Base-by-base conservation (phyloP, 2,329 filamentous ascomycete genomes). In the Tympanopsis confertula region DNA sequence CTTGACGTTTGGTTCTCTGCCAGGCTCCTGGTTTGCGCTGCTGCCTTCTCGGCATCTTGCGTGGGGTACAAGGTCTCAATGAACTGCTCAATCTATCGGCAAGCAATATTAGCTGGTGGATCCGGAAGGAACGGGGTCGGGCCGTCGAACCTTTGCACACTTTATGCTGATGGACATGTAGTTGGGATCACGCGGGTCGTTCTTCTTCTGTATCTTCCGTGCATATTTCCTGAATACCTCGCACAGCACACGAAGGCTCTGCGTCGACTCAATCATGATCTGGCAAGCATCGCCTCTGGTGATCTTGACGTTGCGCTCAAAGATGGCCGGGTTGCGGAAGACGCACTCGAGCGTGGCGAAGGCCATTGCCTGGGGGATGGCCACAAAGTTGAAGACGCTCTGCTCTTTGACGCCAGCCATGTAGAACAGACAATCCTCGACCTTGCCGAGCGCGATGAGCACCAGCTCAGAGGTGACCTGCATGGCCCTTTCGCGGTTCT, bases 351-450 rank as follows among this genome's bases (percentile, higher is more conserved):
- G 65, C 1, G 89, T 96, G 5, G 91, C 89, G 56, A 98, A 95
- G 38, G 89, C 91, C 91, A 98, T 98, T 45, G 79, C 70, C 61
- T 98, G 91, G 2, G 91, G 91, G 45, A 98, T 98, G 40, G 89
- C 89, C 35, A 87, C 87, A 59, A 98, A 98, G 71, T 98, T 98
- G 76, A 98, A 98, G 19, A 94, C 86, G 55, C 86, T 94, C 65
- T 98, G 91, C 55, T 98, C 91, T 47, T 82, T 81, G 45, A 98
- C 77, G 35, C 85, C 91, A 4, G 89, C 89, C 66, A 98, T 86
- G 64, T 96, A 98, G 67, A 88, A 95, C n/a, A 98, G 63, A 55
- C 89, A 96, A 54, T 96, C 87, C 45, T 95, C 87, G 4, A 75
- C 82, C 48, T 94, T 84, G 53, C 79, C 78, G 32, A 98, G 69